Evolutionary conservation across 306 rosid genomes (phyloP).

Genomic region (Argentina anserina): DNA sequence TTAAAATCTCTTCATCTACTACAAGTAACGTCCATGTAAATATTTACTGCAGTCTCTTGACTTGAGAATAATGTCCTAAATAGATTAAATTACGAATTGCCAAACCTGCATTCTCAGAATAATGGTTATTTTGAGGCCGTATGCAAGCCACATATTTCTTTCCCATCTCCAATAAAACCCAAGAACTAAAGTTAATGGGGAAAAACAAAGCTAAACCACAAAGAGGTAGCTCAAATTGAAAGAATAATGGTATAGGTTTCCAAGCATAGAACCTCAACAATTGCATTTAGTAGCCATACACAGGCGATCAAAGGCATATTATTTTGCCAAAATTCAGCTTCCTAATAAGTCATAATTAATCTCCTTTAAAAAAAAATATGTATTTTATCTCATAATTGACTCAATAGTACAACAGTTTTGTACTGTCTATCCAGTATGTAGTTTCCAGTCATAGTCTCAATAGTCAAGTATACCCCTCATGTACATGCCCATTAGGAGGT

Average conservation of each 20-base stretch:
- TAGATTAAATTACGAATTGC: neutral
- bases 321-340: slow-evolving; percentile 32
- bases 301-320: slow-evolving; percentile 8
- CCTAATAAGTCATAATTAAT: slow-evolving; percentile 23
- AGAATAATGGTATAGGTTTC: slow-evolving; percentile 4
- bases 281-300: slow-evolving; percentile 22
- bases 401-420: neutral
- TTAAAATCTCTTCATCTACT: slow-evolving; percentile 5
- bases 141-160: neutral
- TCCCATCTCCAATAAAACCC: neutral
- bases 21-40: neutral
- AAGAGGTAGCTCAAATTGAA: slow-evolving; percentile 2
- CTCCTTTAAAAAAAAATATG: too few relatives aligned
- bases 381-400: slow-evolving; percentile 10
- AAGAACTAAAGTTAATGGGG: neutral
- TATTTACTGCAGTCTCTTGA: neutral
- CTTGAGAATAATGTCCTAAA: slow-evolving; percentile 1
- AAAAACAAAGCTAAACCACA: neutral
- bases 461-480: neutral
- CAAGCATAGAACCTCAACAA: neutral
- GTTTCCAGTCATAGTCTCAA: neutral
- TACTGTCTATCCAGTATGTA: neutral
- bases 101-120: neutral
- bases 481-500: too few relatives aligned
- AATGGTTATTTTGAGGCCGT: neutral